phyloP scores from a whole-genome alignment of 495 filamentous ascomycete species.

The Talaromyces nanjingensis region DNA sequence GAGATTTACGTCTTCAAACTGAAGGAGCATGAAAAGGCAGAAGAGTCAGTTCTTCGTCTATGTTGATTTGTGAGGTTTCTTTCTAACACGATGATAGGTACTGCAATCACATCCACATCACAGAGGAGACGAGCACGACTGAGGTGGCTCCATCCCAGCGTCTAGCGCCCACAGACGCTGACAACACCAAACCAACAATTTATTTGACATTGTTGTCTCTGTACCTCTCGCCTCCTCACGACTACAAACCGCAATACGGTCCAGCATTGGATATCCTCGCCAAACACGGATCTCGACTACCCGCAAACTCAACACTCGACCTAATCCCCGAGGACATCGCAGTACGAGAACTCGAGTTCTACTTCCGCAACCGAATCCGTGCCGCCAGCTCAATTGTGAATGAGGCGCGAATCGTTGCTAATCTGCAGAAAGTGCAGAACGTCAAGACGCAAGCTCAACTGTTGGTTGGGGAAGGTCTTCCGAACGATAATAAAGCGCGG shows the following conservation, averaged over 20 bases:
- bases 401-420: slow-evolving; percentile 67
- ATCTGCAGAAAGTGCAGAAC: slow-evolving; percentile 64
- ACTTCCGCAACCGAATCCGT: slow-evolving; percentile 87
- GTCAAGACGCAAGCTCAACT: slow-evolving; percentile 65
- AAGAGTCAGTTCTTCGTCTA: slow-evolving; percentile 56
- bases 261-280: slow-evolving; percentile 84
- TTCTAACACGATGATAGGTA: slow-evolving; percentile 48
- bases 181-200: slow-evolving; percentile 61
- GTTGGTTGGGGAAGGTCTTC: slow-evolving; percentile 54
- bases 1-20: slow-evolving; percentile 97
- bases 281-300: slow-evolving; percentile 84
- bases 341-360: slow-evolving; percentile 73
- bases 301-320: slow-evolving; percentile 73
- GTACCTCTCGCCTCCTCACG: slow-evolving; percentile 76
- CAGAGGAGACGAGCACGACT: slow-evolving; percentile 35
- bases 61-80: not conserved
- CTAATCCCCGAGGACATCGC: slow-evolving; percentile 78
- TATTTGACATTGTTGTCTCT: slow-evolving; percentile 87
- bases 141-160: slow-evolving; percentile 28
- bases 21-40: slow-evolving; percentile 77
- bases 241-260: slow-evolving; percentile 62
- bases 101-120: slow-evolving; percentile 74
- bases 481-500: slow-evolving; percentile 43
- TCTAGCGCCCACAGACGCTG: slow-evolving; percentile 39
- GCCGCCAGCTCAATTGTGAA: slow-evolving; percentile 74